A percentile compares a stretch with the other conserved stretches of the same genome.
Evolutionary conservation across 257 asterid genomes (phyloP).

Genomic region (Asclepias syriaca): DNA sequence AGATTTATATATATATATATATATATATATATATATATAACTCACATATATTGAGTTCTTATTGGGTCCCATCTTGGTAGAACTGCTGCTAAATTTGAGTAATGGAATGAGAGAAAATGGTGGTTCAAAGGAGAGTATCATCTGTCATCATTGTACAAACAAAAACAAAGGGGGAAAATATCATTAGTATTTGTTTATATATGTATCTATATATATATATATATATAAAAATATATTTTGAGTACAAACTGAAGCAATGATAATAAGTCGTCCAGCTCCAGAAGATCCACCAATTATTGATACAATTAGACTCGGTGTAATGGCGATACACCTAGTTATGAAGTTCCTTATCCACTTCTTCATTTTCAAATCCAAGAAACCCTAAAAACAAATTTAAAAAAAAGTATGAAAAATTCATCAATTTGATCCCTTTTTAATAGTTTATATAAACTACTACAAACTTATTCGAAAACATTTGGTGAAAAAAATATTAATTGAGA

Average conservation of each 20-base stretch:
- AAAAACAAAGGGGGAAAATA: too few species aligned
- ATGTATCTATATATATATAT: too few species aligned
- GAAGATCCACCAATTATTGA: conserved; percentile 82
- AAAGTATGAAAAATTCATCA: too few species aligned
- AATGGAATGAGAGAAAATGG: conserved; percentile 82
- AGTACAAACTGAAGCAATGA: conserved; percentile 80
- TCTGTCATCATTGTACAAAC: conserved; percentile 25
- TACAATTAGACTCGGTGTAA: conserved; percentile 77
- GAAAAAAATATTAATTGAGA: too few species aligned
- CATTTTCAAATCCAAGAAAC: conserved; percentile 80
- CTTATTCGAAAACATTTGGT: too few species aligned
- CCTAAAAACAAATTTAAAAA: conserved; percentile 50
- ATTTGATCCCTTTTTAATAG: too few species aligned
- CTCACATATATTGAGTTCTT: conserved; percentile 82
- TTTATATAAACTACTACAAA: too few species aligned
- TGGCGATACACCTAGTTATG: conserved; percentile 77
- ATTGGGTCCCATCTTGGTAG: conserved; percentile 85
- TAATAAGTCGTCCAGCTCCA: conserved; percentile 77
- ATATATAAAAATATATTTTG: background rate
- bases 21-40: too few species aligned
- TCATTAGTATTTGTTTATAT: background rate
- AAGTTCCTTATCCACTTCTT: conserved; percentile 65
- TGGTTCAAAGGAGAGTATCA: conserved; percentile 89
- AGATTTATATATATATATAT: too few species aligned
- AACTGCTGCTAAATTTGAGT: conserved; percentile 66